Evolutionary conservation across 352 stramenopile genomes (phyloP).

Genomic region (Elongisporangium senticosum): DNA sequence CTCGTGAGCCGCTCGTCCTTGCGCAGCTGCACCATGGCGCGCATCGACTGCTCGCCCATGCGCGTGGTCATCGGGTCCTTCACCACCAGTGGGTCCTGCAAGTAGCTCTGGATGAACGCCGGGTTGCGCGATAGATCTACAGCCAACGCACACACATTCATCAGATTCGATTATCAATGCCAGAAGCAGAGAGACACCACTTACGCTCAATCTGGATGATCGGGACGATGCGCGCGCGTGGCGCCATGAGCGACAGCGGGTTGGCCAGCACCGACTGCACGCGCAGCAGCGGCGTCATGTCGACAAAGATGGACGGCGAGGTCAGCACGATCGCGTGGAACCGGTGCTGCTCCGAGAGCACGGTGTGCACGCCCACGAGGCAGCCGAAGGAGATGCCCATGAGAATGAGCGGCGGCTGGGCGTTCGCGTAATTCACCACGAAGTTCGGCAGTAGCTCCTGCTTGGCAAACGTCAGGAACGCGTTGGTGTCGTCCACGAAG

Average conservation of each 20-base stretch:
- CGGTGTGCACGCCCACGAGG: conserved; percentile 32
- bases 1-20: conserved; percentile 15
- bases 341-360: conserved; percentile 29
- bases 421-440: conserved; percentile 12
- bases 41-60: conserved; percentile 32
- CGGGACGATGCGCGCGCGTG: conserved; percentile 31
- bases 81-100: conserved; percentile 30
- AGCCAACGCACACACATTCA: conserved; percentile 6
- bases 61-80: conserved; percentile 19
- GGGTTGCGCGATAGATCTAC: conserved; percentile 30
- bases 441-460: conserved; percentile 15
- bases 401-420: conserved; percentile 27
- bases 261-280: conserved; percentile 27
- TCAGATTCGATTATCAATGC: neutral
- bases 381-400: conserved; percentile 30
- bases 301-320: conserved; percentile 25
- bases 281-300: conserved; percentile 32
- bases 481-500: conserved; percentile 39
- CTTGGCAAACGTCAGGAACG: conserved; percentile 34
- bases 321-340: conserved; percentile 33
- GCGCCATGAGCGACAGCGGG: conserved; percentile 22
- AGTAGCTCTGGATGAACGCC: conserved; percentile 25
- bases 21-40: conserved; percentile 29
- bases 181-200: conserved; percentile 1
- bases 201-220: conserved; percentile 48